A percentile compares a stretch with the other conserved stretches of the same genome.
Evolutionary conservation across 208 protist species (phyloP).

Genomic region (Acanthamoeba quina): DNA sequence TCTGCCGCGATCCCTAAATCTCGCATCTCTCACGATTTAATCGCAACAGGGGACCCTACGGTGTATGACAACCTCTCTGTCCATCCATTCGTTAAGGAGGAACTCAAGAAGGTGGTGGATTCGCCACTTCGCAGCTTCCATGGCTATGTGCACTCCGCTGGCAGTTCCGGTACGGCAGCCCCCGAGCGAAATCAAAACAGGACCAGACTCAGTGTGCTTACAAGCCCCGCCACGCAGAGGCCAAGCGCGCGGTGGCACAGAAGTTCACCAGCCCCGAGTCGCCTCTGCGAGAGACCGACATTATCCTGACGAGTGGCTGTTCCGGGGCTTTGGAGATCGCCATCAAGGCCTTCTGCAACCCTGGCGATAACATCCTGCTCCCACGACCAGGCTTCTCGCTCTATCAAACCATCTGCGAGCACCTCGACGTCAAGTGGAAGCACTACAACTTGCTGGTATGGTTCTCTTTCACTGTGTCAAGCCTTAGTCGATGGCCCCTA

Average conservation of each 20-base stretch:
- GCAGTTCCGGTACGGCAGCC: slow-evolving; percentile 15
- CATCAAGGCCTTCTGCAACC: slow-evolving; percentile 90
- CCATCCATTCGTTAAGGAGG: slow-evolving; percentile 84
- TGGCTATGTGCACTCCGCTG: slow-evolving; percentile 80
- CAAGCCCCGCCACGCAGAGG: neutral
- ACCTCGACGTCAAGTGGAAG: slow-evolving; percentile 90
- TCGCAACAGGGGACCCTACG: slow-evolving; percentile 88
- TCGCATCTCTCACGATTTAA: slow-evolving; percentile 66
- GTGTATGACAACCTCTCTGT: slow-evolving; percentile 91
- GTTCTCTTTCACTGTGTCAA: neutral
- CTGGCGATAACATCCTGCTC: slow-evolving; percentile 94
- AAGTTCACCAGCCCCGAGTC: slow-evolving; percentile 63
- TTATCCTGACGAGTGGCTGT: slow-evolving; percentile 89
- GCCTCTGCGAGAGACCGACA: slow-evolving; percentile 75
- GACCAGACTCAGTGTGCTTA: neutral
- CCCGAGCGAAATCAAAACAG: slow-evolving; percentile 50
- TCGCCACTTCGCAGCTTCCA: slow-evolving; percentile 76
- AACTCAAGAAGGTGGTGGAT: slow-evolving; percentile 86
- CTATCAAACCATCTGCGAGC: slow-evolving; percentile 93
- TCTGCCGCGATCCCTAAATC: neutral
- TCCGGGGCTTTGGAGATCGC: slow-evolving; percentile 94
- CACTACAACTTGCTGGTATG: slow-evolving; percentile 91
- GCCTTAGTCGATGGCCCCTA: no score
- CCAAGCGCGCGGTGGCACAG: slow-evolving; percentile 41
- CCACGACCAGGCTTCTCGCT: slow-evolving; percentile 95